Percentiles rank a stretch among this genome's conserved stretches.
These are phyloP conservation scores for Malus hybrid DNA, from an alignment of 331 rosid genomes.

Conservation along the genomic window DNA sequence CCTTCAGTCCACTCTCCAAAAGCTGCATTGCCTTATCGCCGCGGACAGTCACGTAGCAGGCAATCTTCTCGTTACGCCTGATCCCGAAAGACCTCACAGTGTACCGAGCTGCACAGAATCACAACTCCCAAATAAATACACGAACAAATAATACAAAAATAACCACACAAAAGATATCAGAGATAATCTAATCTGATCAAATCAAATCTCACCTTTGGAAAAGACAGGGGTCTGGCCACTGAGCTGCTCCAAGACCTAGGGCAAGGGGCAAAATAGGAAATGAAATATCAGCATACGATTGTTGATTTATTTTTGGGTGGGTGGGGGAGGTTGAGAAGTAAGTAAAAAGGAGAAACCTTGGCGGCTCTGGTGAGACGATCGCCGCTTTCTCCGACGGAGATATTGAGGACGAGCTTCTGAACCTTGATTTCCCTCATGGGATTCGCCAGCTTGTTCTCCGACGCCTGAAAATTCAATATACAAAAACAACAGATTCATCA, in stretches of 20 bases:
- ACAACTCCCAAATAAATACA: neutral
- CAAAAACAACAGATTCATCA: neutral
- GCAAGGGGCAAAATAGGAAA: neutral
- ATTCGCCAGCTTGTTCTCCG: constrained; percentile 63
- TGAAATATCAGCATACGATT: neutral
- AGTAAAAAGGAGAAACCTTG: constrained; percentile 30
- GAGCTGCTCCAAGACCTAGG: constrained; percentile 59
- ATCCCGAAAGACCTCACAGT: constrained; percentile 74
- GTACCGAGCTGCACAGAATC: constrained; percentile 45
- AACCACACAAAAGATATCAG: neutral
- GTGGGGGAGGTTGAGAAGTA: neutral
- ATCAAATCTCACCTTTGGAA: constrained; percentile 40
- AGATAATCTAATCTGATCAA: neutral
- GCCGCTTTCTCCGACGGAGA: constrained; percentile 77
- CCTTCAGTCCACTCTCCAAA: constrained; percentile 76
- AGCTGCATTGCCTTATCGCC: constrained; percentile 81
- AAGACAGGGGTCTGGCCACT: constrained; percentile 72
- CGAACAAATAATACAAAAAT: neutral
- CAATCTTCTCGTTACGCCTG: constrained; percentile 75
- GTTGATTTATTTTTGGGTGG: no score
- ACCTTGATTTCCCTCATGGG: constrained; percentile 85
- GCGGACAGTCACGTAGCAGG: constrained; percentile 65
- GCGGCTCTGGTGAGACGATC: constrained; percentile 83
- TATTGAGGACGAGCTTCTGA: constrained; percentile 76
- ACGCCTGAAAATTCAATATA: constrained; percentile 34